Conservation (phyloP, 441 rosid species). For the Kokia cookei region DNA sequence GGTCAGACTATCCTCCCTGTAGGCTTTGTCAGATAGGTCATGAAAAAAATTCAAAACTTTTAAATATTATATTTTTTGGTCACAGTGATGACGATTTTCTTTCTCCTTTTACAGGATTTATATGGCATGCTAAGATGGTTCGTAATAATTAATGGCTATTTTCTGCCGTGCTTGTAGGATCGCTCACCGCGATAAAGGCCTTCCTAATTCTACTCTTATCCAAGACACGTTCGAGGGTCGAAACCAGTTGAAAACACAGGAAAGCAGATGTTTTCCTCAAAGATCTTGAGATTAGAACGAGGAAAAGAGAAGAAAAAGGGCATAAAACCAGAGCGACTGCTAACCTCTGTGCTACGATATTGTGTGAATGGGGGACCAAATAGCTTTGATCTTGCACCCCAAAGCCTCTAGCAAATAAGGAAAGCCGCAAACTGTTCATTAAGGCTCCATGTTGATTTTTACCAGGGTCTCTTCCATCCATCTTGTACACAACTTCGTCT, state of each 20-base stretch:
- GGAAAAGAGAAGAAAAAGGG: slow-evolving; percentile 15
- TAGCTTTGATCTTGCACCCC: background rate
- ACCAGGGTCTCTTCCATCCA: background rate
- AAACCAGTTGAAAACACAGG: slow-evolving; percentile 41
- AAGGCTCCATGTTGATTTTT: background rate
- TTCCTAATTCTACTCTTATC: slow-evolving; percentile 43
- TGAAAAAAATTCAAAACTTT: too few species aligned
- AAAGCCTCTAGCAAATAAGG: background rate
- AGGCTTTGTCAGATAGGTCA: too few species aligned
- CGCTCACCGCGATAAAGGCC: slow-evolving; percentile 62
- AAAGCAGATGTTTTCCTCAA: slow-evolving; percentile 53
- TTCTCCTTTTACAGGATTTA: background rate
- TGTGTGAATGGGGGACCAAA: background rate
- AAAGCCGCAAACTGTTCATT: background rate
- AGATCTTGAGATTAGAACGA: slow-evolving; percentile 44
- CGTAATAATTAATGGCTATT: background rate
- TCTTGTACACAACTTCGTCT: background rate
- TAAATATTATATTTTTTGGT: too few species aligned
- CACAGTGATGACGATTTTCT: too few species aligned
- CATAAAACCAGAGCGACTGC: slow-evolving; percentile 14
- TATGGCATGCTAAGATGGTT: too few species aligned
- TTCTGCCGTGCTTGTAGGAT: slow-evolving; percentile 37
- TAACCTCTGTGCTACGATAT: background rate
- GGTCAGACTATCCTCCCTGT: too few species aligned
- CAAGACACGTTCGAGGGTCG: slow-evolving; percentile 52